Percentiles rank a stretch among this genome's conserved stretches.
phyloP scores from a whole-genome alignment of 164 flowering plant species.

The Piper longum region DNA sequence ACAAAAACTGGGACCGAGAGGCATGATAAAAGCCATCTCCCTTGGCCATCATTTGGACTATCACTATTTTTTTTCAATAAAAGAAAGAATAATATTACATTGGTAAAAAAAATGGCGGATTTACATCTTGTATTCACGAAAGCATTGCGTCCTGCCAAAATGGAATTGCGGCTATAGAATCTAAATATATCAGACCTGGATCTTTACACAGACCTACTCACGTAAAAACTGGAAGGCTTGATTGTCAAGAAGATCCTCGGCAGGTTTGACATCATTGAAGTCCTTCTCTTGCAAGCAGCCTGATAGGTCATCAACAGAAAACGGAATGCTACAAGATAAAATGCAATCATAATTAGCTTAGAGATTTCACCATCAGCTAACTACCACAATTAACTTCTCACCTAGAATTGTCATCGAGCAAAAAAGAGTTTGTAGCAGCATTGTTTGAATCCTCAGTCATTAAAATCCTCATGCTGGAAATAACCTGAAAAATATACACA shows the following conservation, averaged over 20 bases:
- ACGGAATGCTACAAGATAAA: constrained; percentile 56
- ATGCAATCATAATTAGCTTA: neutral
- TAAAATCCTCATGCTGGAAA: constrained; percentile 54
- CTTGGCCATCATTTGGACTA: constrained; percentile 11
- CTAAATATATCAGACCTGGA: neutral
- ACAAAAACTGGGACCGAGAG: constrained; percentile 3
- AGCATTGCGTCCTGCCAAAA: neutral
- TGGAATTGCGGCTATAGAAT: neutral
- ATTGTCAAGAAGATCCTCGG: constrained; percentile 48
- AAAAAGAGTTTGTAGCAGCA: constrained; percentile 41
- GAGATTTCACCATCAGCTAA: neutral
- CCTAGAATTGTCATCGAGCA: constrained; percentile 85
- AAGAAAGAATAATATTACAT: constrained; percentile 17
- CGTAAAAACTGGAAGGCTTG: constrained; percentile 78
- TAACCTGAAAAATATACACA: constrained; percentile 35
- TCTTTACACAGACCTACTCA: constrained; percentile 27
- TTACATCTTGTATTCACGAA: constrained; percentile 12
- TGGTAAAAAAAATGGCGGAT: constrained; percentile 12
- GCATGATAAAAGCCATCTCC: constrained; percentile 10
- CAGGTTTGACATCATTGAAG: constrained; percentile 50
- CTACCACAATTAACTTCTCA: constrained; percentile 28
- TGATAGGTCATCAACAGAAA: constrained; percentile 68
- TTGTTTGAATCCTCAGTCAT: constrained; percentile 54
- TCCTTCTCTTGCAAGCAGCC: constrained; percentile 40
- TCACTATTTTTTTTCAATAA: constrained; percentile 9